Conservation (phyloP, 306 rosid species). For the Acacia acuminata region DNA sequence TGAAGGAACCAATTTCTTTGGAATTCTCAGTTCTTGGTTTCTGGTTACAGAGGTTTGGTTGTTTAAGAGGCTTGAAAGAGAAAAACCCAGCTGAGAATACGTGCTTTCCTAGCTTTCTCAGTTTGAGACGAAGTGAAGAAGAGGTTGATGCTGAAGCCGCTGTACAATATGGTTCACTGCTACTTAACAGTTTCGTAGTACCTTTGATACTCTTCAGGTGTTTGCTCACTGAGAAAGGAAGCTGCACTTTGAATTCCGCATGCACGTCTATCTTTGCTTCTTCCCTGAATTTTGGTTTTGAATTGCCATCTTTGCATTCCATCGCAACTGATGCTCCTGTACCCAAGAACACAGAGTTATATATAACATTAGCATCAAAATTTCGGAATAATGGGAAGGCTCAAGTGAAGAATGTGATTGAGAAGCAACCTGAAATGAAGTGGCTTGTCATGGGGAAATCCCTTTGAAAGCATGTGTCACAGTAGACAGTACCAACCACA, state of each 20-base stretch:
- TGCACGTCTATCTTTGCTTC: slow-evolving; percentile 65
- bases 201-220: slow-evolving; percentile 63
- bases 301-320: slow-evolving; percentile 59
- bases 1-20: slow-evolving; percentile 20
- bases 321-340: slow-evolving; percentile 81
- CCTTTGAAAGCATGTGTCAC: slow-evolving; percentile 81
- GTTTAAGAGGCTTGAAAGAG: slow-evolving; percentile 71
- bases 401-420: not conserved
- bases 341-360: not conserved
- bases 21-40: slow-evolving; percentile 43
- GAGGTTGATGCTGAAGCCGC: slow-evolving; percentile 60
- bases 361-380: not conserved
- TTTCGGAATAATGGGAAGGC: not conserved
- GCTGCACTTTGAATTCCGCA: slow-evolving; percentile 64
- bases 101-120: slow-evolving; percentile 48
- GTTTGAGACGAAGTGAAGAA: slow-evolving; percentile 51
- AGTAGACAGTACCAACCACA: slow-evolving; percentile 80
- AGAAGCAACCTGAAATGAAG: slow-evolving; percentile 76
- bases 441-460: slow-evolving; percentile 57
- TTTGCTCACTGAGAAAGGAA: slow-evolving; percentile 66
- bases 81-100: slow-evolving; percentile 82
- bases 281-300: slow-evolving; percentile 42
- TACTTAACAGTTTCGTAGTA: slow-evolving; percentile 52
- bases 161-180: slow-evolving; percentile 69
- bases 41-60: slow-evolving; percentile 57